A percentile compares a stretch with the other conserved stretches of the same genome.
Evolutionary conservation across 192 early-diverging fungal species (phyloP).

Genomic region (Rhizophagus clarus): DNA sequence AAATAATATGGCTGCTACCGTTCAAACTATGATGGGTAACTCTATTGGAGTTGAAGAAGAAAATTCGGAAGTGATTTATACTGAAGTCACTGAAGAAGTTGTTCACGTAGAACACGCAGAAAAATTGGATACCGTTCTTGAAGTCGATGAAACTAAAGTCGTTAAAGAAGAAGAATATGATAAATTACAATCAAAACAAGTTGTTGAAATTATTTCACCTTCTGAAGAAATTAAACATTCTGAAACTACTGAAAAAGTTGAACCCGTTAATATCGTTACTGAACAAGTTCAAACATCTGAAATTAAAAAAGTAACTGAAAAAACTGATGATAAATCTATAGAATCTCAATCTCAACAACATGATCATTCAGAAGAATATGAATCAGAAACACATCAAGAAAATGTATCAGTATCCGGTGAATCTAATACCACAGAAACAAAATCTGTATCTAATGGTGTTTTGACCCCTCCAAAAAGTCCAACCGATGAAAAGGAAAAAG

Average conservation of each 20-base stretch:
- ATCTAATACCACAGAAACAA: neutral
- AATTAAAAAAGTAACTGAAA: neutral
- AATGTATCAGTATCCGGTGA: conserved; percentile 15
- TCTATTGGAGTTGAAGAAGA: neutral
- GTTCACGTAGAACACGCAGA: neutral
- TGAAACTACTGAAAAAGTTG: neutral
- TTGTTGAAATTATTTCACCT: neutral
- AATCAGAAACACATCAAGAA: neutral
- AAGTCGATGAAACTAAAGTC: neutral
- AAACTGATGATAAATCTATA: neutral
- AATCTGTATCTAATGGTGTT: neutral
- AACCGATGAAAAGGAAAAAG: conserved; percentile 19
- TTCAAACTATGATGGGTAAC: neutral
- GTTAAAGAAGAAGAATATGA: neutral
- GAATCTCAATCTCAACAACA: neutral
- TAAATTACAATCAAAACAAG: neutral
- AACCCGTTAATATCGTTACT: neutral
- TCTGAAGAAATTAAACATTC: neutral
- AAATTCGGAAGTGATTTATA: neutral
- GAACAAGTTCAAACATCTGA: neutral
- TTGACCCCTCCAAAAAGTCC: conserved; percentile 34
- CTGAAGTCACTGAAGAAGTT: neutral
- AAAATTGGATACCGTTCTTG: neutral
- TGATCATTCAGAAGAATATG: neutral
- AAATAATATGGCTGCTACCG: neutral